Evolutionary conservation across 495 filamentous ascomycete genomes (phyloP).

Genomic region (Penicillium robsamsonii): DNA sequence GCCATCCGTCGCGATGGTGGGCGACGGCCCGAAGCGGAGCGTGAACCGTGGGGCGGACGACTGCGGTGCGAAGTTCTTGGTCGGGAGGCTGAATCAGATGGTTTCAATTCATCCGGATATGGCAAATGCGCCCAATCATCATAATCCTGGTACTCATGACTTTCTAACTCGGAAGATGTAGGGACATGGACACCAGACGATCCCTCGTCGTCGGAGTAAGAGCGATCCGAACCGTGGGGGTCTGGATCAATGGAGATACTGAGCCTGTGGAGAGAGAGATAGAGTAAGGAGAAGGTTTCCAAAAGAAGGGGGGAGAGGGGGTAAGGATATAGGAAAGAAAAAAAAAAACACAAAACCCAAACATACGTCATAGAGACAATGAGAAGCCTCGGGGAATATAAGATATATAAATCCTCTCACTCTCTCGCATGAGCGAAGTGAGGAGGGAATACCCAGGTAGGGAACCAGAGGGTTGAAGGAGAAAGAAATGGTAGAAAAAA

Average conservation of each 20-base stretch:
- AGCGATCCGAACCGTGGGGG: conserved; percentile 43
- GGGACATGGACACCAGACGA: conserved; percentile 54
- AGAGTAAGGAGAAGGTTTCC: conserved; percentile 3
- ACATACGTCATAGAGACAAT: conserved; percentile 34
- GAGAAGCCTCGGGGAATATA: conserved; percentile 11
- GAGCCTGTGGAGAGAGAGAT: conserved; percentile 34
- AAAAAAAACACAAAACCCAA: conserved; percentile 15
- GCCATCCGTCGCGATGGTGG: conserved; percentile 40
- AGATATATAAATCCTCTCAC: conserved; percentile 12
- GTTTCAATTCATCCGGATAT: conserved; percentile 67
- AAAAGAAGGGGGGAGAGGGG: neutral
- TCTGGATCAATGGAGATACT: conserved; percentile 49
- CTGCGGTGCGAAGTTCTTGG: conserved; percentile 53
- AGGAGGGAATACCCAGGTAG: conserved; percentile 15
- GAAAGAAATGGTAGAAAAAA: conserved; percentile 3
- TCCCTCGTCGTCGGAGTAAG: conserved; percentile 52
- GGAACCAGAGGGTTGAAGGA: conserved; percentile 1
- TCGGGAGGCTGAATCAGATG: conserved; percentile 79
- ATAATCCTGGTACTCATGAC: conserved; percentile 52
- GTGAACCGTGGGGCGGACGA: conserved; percentile 40
- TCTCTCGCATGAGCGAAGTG: conserved; percentile 17
- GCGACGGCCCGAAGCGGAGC: conserved; percentile 42
- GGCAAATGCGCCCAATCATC: conserved; percentile 52
- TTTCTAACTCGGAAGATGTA: conserved; percentile 44
- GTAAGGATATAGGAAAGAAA: neutral